Evolutionary conservation across 2,329 filamentous ascomycete species (phyloP).

Genomic region (Cladosporium sp.): DNA sequence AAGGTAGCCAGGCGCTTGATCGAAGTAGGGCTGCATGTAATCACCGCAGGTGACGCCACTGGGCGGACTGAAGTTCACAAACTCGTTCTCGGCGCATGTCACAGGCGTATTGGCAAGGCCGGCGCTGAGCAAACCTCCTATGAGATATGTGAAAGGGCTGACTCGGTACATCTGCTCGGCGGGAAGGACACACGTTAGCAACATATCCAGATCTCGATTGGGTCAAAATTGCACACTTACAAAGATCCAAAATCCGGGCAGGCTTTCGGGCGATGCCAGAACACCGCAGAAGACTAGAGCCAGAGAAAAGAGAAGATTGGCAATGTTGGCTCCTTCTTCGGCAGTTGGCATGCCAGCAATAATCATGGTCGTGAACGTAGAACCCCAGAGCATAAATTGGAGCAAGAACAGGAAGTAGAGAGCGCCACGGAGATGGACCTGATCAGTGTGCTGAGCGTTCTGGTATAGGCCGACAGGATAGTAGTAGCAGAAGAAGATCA

Average conservation of each 20-base stretch:
- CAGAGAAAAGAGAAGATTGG: constrained; percentile 72
- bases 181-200: neutral
- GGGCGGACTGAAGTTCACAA: constrained; percentile 64
- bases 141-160: constrained; percentile 82
- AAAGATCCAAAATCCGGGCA: constrained; percentile 78
- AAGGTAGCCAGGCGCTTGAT: constrained; percentile 3
- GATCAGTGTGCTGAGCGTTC: constrained; percentile 64
- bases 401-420: constrained; percentile 78
- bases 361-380: constrained; percentile 76
- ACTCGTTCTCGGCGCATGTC: constrained; percentile 68
- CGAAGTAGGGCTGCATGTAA: constrained; percentile 41
- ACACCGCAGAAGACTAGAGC: constrained; percentile 71
- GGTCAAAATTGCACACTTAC: neutral
- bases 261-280: constrained; percentile 60
- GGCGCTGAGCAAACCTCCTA: constrained; percentile 68
- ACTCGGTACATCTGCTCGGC: constrained; percentile 65
- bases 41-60: constrained; percentile 44
- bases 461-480: constrained; percentile 76
- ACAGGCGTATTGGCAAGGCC: constrained; percentile 68
- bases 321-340: constrained; percentile 73
- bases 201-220: neutral
- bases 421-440: constrained; percentile 67
- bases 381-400: constrained; percentile 68
- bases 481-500: constrained; percentile 82
- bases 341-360: constrained; percentile 74